A percentile compares a stretch with the other conserved stretches of the same genome.
These are phyloP conservation scores for Colletotrichum musae DNA, from an alignment of 2,329 filamentous ascomycete genomes.

Conservation along the genomic window DNA sequence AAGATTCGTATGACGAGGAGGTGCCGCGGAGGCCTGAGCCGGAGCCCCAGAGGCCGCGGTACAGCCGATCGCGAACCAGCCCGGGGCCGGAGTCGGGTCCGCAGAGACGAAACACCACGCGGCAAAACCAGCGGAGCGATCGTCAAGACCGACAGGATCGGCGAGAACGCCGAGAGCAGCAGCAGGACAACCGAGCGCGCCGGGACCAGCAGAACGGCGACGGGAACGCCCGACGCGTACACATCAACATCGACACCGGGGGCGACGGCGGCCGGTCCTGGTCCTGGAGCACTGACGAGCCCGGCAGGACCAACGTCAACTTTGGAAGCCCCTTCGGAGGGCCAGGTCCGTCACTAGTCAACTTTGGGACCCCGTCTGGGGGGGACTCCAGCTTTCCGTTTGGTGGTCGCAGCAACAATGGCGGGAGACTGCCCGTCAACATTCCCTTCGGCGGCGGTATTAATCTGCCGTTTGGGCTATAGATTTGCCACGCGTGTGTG, in stretches of 20 bases:
- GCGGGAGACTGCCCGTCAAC: constrained; percentile 29
- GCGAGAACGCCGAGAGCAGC: constrained; percentile 6
- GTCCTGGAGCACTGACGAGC: constrained; percentile 19
- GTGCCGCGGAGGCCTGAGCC: constrained; percentile 16
- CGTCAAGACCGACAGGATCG: not conserved
- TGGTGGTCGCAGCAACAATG: constrained; percentile 19
- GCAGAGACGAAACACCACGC: constrained; percentile 7
- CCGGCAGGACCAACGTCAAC: constrained; percentile 13
- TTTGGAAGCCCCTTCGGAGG: constrained; percentile 27
- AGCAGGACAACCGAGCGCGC: not conserved
- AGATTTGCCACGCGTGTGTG: not conserved
- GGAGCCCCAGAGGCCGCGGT: constrained; percentile 6
- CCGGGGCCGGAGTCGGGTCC: not conserved
- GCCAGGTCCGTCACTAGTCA: constrained; percentile 13
- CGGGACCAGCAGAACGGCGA: constrained; percentile 7
- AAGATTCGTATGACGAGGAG: constrained; percentile 32
- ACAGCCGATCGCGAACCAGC: constrained; percentile 17
- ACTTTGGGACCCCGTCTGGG: constrained; percentile 16
- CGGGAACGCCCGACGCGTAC: constrained; percentile 9
- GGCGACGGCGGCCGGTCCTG: constrained; percentile 25
- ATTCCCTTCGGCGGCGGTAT: constrained; percentile 26
- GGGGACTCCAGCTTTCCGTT: constrained; percentile 15
- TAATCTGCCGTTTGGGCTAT: constrained; percentile 34
- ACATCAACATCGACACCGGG: constrained; percentile 34
- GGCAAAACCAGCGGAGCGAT: constrained; percentile 17